Evolutionary conservation across 2,329 filamentous ascomycete genomes (phyloP), one percentile per base, ranked within the genome.

Genomic region (Nannizziopsis barbatae): DNA sequence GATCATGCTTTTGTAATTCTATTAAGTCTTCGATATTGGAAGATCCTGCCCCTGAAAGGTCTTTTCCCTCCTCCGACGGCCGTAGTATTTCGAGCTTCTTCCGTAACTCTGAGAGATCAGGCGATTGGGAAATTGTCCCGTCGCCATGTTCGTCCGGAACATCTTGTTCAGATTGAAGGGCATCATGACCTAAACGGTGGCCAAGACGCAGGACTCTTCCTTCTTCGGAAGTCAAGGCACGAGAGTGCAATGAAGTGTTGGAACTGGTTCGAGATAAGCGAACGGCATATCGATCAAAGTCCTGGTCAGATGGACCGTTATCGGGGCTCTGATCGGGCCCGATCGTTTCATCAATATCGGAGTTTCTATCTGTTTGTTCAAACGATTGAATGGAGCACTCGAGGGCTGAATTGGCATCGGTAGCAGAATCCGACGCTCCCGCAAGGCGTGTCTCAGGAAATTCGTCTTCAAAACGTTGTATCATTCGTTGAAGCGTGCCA

Each of bases 391-490:
- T 59, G 33, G 61, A 64, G 2, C 64, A 67, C 43, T 53, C 59
- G 17, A 42, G 27, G 5, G 50, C 55, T 10, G 54, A 58, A 27
- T 63, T 53, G 20, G 49, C 35, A 15, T 50, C 37, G 3, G 48
- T 33, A 42, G 53, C 59, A 20, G 65, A 61, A 14, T 58, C 57
- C 9, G 53, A 41, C 36, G 49, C 30, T 10, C 54, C 52, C 10
- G 56, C 53, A 37, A 79, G 71, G 32, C 86, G 80, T 0, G 86
- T 93, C 61, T 96, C 90, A 0, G 92, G 92, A 59, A 88, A 96
- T 65, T 96, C 90, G 62, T 94, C 85, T 64, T 96, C 92, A 62
- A 96, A 98, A 22, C 92, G 84, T 62, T 86, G 82, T 60, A 96
- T 96, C 69, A 96, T 95, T 56, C 84, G 83, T 59, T 88, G 77